A percentile compares a stretch with the other conserved stretches of the same genome.
Evolutionary conservation across 169 alveolate genomes (phyloP).

Genomic region (Plasmodium inui): DNA sequence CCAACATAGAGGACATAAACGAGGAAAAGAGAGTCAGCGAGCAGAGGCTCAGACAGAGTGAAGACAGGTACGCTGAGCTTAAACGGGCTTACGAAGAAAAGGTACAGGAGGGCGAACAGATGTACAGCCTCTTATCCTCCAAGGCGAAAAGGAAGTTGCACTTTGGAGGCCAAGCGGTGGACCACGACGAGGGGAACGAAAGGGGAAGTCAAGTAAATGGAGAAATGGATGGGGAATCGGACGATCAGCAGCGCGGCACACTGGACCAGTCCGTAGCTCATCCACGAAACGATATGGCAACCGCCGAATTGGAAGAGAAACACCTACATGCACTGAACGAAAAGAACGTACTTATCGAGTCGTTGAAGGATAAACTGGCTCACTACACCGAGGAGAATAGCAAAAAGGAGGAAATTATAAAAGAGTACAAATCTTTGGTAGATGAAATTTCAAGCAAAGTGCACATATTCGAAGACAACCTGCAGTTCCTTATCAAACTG

Average conservation of each 20-base stretch:
- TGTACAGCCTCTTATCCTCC: not conserved
- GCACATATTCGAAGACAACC: constrained; percentile 57
- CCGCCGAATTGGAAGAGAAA: not conserved
- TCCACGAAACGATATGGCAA: not conserved
- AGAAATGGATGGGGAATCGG: not conserved
- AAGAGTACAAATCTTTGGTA: constrained; percentile 28
- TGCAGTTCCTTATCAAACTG: constrained; percentile 29
- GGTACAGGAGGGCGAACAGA: constrained; percentile 18
- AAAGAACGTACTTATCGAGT: constrained; percentile 25
- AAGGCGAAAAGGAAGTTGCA: constrained; percentile 42
- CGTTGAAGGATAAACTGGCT: constrained; percentile 16
- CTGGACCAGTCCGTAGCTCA: not conserved
- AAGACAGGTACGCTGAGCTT: constrained; percentile 32
- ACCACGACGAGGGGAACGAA: not conserved
- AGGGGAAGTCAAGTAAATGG: not conserved
- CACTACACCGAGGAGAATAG: constrained; percentile 22
- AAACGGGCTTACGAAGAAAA: constrained; percentile 29
- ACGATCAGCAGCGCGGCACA: not conserved
- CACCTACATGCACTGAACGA: constrained; percentile 2
- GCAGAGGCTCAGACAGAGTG: not conserved
- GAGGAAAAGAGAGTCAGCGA: constrained; percentile 32
- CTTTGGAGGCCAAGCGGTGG: not conserved
- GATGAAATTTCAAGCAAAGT: constrained; percentile 32
- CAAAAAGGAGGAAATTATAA: constrained; percentile 37
- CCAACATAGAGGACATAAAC: constrained; percentile 42